Evolutionary conservation across 176 grass and related monocot species (phyloP), one percentile per base, ranked within the genome.

Genomic region (Zea mays): DNA sequence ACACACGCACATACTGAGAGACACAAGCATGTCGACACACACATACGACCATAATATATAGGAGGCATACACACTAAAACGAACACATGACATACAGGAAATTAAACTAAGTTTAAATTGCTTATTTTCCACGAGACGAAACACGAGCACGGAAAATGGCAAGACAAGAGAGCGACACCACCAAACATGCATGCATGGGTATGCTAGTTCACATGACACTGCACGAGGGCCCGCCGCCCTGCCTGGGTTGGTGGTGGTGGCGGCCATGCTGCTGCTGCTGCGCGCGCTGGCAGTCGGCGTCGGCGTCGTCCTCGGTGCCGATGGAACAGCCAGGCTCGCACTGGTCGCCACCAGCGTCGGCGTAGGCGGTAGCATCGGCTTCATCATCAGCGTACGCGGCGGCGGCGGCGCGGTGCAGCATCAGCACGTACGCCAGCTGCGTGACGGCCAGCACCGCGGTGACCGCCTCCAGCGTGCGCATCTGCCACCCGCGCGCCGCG

Each of bases 401-500:
- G 46, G 87, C 82, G 42, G 86, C 85, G 11, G 75, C 74, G 39
- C 55, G 55, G 55, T 92, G 89, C 41, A 96, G 47, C 62, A 96
- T 67, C 16, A 72, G 61, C 44, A 90, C 84, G 69, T 87, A 89
- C 7, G 79, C 55, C 34, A 96, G 61, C 74, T 96, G 89, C 37
- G 92, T 91, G 74, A 88, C 73, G 16, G 71, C 49, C n/a, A 96
- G 67, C 65, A 77, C 57, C 2, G 76, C 39, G 39, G 86, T 55
- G 59, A 84, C 7, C 33, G 84, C 92, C 71, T 96, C 89, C 5
- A 96, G 76, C 37, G 75, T 79, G 40, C 84, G 76, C 78, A 96
- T 68, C 19, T 82, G 61, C 93, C 86, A 92, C 48, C 86, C 89
- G 60, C 93, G 76, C 47, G 56, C 16, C 3, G 1, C 59, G 1